Conservation (phyloP, 1,284 basidiomycete genomes). For the Trichosporon coremiiforme region DNA sequence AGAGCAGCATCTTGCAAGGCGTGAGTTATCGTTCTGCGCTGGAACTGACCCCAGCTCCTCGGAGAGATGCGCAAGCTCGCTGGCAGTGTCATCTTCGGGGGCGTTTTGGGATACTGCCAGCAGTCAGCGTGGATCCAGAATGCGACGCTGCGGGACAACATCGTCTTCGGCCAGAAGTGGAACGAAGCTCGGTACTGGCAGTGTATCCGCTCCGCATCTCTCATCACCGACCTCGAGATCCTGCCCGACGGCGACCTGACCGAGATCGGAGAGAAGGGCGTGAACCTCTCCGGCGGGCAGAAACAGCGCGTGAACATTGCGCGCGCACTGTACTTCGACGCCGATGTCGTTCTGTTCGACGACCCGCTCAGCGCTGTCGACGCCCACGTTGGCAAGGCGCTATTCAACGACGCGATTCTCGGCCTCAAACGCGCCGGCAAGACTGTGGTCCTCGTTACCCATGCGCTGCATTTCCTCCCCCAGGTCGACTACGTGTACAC, state of each 20-base stretch:
- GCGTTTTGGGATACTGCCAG: conserved; percentile 75
- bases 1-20: conserved; percentile 71
- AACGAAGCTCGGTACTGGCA: conserved; percentile 71
- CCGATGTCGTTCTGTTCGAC: conserved; percentile 82
- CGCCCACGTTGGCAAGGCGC: conserved; percentile 79
- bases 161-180: conserved; percentile 69
- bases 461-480: conserved; percentile 57
- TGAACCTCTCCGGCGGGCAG: conserved; percentile 55
- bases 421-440: conserved; percentile 63
- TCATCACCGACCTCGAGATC: conserved; percentile 68
- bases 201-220: conserved; percentile 65
- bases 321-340: conserved; percentile 79
- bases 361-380: conserved; percentile 78
- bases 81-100: conserved; percentile 67
- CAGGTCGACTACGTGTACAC: conserved; percentile 31
- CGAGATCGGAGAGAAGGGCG: conserved; percentile 56
- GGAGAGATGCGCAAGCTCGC: conserved; percentile 69
- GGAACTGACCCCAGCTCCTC: conserved; percentile 52
- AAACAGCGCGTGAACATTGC: conserved; percentile 64
- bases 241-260: conserved; percentile 75
- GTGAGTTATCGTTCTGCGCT: conserved; percentile 48
- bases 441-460: conserved; percentile 70
- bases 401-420: conserved; percentile 80
- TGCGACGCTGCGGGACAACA: conserved; percentile 63
- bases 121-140: conserved; percentile 84